phyloP scores from a whole-genome alignment of 208 protist genomes.

The Acanthamoeba lenticulata region DNA sequence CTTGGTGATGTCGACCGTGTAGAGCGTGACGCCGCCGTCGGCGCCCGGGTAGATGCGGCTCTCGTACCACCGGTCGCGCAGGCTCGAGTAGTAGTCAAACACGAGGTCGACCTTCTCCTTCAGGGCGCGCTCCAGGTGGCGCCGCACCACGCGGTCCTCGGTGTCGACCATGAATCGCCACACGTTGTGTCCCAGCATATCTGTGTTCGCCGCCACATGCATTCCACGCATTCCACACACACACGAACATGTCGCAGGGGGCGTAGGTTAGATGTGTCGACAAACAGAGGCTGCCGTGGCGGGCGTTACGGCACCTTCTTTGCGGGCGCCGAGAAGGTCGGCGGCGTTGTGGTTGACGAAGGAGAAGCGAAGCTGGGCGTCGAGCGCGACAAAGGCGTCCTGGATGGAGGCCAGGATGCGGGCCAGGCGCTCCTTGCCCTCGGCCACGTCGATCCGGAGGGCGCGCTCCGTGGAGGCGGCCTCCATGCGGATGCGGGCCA shows the following conservation, averaged over 20 bases:
- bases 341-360: slow-evolving; percentile 49
- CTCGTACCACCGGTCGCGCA: slow-evolving; percentile 23
- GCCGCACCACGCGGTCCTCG: not conserved
- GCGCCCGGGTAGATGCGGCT: not conserved
- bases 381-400: slow-evolving; percentile 33
- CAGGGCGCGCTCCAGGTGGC: not conserved
- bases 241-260: not conserved
- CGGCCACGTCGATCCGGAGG: not conserved
- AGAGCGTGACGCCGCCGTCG: not conserved
- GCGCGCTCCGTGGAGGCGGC: not conserved
- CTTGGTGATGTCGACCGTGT: not conserved
- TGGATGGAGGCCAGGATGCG: slow-evolving; percentile 9
- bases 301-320: not conserved
- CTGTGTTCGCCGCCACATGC: not conserved
- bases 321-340: not conserved
- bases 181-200: slow-evolving; percentile 39
- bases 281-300: not conserved
- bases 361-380: not conserved
- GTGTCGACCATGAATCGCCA: slow-evolving; percentile 54
- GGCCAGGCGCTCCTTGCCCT: slow-evolving; percentile 39
- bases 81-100: slow-evolving; percentile 10
- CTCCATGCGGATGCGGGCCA: not conserved
- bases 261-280: not conserved
- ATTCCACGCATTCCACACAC: not conserved
- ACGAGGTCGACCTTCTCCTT: slow-evolving; percentile 25